Evolutionary conservation across 805 yeast genomes (phyloP), one percentile per base, ranked within the genome.

Genomic region (Cyberlindnera sargentensis): DNA sequence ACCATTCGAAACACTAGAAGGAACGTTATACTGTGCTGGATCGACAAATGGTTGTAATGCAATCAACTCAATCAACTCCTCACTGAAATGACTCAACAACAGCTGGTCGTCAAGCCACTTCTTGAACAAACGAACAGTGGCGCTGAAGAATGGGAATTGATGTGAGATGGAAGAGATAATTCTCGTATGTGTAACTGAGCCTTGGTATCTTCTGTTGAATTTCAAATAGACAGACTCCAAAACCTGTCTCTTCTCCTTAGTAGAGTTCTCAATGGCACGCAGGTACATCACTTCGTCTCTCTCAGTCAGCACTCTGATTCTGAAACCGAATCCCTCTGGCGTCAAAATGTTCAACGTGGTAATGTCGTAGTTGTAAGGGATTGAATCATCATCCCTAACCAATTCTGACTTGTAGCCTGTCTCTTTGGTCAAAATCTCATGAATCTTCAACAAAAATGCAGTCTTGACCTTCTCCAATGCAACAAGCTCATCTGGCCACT

Each of bases 401-500:
- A 90, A 66, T 52, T 71, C 77, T 2, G 84, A 67, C 38, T 66
- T 68, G 58, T 84, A 85, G 15, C 64, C 65, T 9, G 80, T 71
- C 41, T 77, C 76, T 45, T 69, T 67, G 6, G 59, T 43, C 6
- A 64, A 56, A 23, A 75, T 46, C 39, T 76, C 75, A 41, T 78
- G 74, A 24, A 90, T 76, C 53, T 84, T 84, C 42, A 93, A 61
- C 53, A 91, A 66, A 52, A 93, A 87, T 6, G 98, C 98, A 30
- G 95, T 78, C 58, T 93, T 93, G 11, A 95, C 84, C 56, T 84
- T 82, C 61, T 93, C 98, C 43, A 89, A 66, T 2, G 96, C 89
- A 34, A 72, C 66, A 5, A 88, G 61, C 60, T 93, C 96, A 62
- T 86, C 95, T 3, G 99, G 99, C 99, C 99, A 93, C 61, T 80